Evolutionary conservation across 192 early-diverging fungal genomes (phyloP), one percentile per base, ranked within the genome.

Genomic region (Podila verticillata): DNA sequence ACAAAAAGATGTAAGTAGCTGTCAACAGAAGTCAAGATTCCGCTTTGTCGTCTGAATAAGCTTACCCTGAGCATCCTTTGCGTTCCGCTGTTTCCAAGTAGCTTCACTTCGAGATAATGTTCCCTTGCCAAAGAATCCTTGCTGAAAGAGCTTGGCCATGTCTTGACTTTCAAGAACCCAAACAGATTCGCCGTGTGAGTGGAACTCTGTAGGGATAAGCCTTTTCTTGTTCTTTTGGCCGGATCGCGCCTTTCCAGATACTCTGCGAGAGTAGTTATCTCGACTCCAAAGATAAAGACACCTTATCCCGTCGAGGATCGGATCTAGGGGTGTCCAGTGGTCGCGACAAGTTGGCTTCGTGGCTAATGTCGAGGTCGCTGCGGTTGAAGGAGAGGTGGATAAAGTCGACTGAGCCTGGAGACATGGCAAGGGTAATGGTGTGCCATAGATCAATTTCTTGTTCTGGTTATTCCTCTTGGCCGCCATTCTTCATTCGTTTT

Each of bases 71-170:
- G 56, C 44, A 47, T 54, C 54, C 56, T 63, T 28, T 59, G 81
- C 22, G 62, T 72, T 77, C 64, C 71, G 57, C 66, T 73, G 59
- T 36, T 80, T 68, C 95, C 94, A 97, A 5, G 93, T 95, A 2
- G 94, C 86, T 26, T 95, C 89, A 36, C 95, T 92, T 22, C 96
- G 79, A 22, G 95, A 96, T 24, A 97, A 73, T 10, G 86, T 88
- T 3, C 92, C 93, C 61, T 95, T 95, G 24, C 93, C 92, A 82
- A 90, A 94, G 66, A 88, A 91, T 0, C 93, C 93, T 44, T 87
- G 80, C 19, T 77, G 62, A 91, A 92, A 94, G 34, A 93, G 70
- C 1, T 54, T 66, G 22, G 61, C 30, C 61, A 85, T 82, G 35
- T 79, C 79, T 47, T 82, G 68, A 24, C 54, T 48, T 1, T 51